phyloP scores from a whole-genome alignment of 2,329 filamentous ascomycete species.

The Exserohilum turcica region DNA sequence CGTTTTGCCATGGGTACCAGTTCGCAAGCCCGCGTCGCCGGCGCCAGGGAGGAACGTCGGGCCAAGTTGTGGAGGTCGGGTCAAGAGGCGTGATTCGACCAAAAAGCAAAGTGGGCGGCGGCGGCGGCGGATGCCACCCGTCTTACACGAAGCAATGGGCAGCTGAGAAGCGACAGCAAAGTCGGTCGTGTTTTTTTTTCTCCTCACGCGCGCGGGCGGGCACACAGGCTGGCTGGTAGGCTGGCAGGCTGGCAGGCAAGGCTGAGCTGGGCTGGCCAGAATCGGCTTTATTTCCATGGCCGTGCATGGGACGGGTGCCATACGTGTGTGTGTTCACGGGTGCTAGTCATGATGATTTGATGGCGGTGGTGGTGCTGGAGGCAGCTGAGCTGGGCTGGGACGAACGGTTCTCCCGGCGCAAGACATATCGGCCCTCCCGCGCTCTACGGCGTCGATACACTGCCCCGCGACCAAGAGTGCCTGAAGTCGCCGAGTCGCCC shows the following conservation, averaged over 20 bases:
- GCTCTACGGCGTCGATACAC: constrained; percentile 10
- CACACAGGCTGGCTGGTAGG: too few relatives aligned
- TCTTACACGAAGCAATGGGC: constrained; percentile 27
- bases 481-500: constrained; percentile 39
- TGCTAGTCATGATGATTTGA: neutral
- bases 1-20: constrained; percentile 26
- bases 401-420: constrained; percentile 23
- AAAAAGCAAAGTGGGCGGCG: constrained; percentile 22
- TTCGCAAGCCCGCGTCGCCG: constrained; percentile 23
- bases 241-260: too few relatives aligned
- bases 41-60: constrained; percentile 35
- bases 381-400: constrained; percentile 11
- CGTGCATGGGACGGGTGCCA: neutral
- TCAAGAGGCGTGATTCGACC: constrained; percentile 36
- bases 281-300: constrained; percentile 24
- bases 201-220: constrained; percentile 1
- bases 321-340: neutral
- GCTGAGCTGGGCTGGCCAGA: constrained; percentile 24
- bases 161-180: constrained; percentile 23
- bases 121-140: constrained; percentile 24
- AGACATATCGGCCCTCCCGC: constrained; percentile 25
- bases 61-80: constrained; percentile 33
- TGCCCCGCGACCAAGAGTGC: constrained; percentile 36
- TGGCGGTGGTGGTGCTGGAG: constrained; percentile 3
- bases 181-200: neutral